phyloP scores from a whole-genome alignment of 306 rosid species.

The Leucaena leucocephala region DNA sequence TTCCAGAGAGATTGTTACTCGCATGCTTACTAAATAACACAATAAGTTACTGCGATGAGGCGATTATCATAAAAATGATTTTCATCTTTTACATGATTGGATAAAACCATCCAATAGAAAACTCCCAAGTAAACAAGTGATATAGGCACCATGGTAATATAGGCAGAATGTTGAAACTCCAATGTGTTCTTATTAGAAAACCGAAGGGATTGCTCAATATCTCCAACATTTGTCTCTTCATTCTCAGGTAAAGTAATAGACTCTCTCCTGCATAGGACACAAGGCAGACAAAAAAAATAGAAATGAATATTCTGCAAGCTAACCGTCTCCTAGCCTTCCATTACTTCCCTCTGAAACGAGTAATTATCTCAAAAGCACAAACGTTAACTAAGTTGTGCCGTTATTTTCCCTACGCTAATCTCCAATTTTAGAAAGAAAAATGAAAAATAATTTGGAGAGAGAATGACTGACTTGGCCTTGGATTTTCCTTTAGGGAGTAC shows the following conservation, averaged over 20 bases:
- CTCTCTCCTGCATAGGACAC: slow-evolving; percentile 54
- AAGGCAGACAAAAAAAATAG: slow-evolving; percentile 3
- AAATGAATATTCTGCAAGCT: neutral
- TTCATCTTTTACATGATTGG: neutral
- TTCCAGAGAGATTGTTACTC: neutral
- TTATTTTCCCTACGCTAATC: neutral
- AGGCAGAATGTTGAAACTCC: slow-evolving; percentile 58
- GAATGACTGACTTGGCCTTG: slow-evolving; percentile 67
- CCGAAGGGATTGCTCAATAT: slow-evolving; percentile 53
- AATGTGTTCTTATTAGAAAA: slow-evolving; percentile 44
- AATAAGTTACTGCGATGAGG: neutral
- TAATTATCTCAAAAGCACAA: neutral
- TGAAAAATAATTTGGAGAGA: slow-evolving; percentile 17
- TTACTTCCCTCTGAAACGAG: neutral
- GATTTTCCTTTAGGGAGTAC: slow-evolving; percentile 74
- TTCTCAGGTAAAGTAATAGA: slow-evolving; percentile 68
- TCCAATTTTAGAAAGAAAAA: slow-evolving; percentile 6
- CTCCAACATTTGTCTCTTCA: slow-evolving; percentile 46
- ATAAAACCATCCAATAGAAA: neutral
- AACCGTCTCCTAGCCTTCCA: slow-evolving; percentile 6
- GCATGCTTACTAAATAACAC: neutral
- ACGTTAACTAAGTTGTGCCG: neutral
- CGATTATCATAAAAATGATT: neutral
- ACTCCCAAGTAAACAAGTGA: neutral
- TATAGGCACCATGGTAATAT: slow-evolving; percentile 61